These are phyloP conservation scores for Penicillium sp. DNA, from an alignment of 2,329 filamentous ascomycete species.

Conservation along the genomic window DNA sequence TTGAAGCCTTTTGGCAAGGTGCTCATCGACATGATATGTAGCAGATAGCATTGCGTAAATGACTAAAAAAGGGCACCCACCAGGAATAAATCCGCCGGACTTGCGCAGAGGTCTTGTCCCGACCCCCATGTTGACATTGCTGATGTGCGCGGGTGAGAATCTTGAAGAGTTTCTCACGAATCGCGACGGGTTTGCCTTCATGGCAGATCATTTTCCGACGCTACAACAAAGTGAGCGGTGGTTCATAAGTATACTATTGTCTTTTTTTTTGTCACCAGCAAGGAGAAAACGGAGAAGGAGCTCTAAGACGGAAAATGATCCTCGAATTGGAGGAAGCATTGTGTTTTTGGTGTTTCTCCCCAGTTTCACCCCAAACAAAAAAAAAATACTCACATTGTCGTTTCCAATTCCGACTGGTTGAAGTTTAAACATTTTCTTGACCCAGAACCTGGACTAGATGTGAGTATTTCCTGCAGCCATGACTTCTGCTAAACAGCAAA, in stretches of 20 bases:
- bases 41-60: no score
- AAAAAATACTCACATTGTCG: slow-evolving; percentile 29
- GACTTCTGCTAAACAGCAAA: no score
- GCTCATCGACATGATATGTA: no score
- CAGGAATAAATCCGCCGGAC: slow-evolving; percentile 47
- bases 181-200: slow-evolving; percentile 48
- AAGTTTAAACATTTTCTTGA: slow-evolving; percentile 50
- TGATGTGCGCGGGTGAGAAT: slow-evolving; percentile 47
- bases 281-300: no score
- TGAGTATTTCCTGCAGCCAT: background rate
- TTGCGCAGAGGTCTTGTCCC: slow-evolving; percentile 49
- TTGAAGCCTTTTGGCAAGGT: no score
- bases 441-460: slow-evolving; percentile 41
- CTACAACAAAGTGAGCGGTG: slow-evolving; percentile 15
- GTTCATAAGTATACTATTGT: no score
- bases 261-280: no score
- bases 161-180: slow-evolving; percentile 47
- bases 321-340: no score
- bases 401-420: slow-evolving; percentile 34
- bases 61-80: slow-evolving; percentile 25
- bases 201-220: slow-evolving; percentile 43
- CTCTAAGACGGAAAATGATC: no score
- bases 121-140: slow-evolving; percentile 47
- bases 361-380: no score
- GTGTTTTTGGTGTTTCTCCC: no score